A percentile compares a stretch with the other conserved stretches of the same genome.
These are phyloP conservation scores for Pyrenophora teres DNA, from an alignment of 2,329 filamentous ascomycete genomes.

Conservation along the genomic window DNA sequence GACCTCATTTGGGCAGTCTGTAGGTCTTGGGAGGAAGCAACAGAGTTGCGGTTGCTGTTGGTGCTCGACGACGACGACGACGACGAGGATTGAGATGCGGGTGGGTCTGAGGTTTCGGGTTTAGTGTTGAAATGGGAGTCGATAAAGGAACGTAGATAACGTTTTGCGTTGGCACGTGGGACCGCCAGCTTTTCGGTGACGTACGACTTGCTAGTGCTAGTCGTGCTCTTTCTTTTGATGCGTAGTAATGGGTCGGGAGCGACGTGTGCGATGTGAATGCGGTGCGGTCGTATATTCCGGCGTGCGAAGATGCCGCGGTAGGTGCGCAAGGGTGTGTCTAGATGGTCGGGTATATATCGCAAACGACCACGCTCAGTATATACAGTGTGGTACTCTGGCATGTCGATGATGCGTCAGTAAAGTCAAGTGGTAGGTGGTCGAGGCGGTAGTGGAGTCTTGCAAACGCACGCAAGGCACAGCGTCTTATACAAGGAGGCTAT, in stretches of 20 bases:
- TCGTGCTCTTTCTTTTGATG: slow-evolving; percentile 36
- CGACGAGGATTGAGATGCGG: slow-evolving; percentile 28
- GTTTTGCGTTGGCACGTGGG: slow-evolving; percentile 55
- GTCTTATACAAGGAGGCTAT: slow-evolving; percentile 28
- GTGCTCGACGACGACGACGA: slow-evolving; percentile 36
- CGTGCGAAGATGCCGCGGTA: slow-evolving; percentile 52
- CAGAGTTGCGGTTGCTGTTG: slow-evolving; percentile 28
- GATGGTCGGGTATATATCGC: slow-evolving; percentile 46
- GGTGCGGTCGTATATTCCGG: slow-evolving; percentile 59
- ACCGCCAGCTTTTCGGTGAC: slow-evolving; percentile 56
- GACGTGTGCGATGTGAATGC: slow-evolving; percentile 61
- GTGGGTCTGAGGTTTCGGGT: slow-evolving; percentile 26
- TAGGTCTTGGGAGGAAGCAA: slow-evolving; percentile 35
- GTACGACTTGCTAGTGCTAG: slow-evolving; percentile 42
- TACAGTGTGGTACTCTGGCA: slow-evolving; percentile 47
- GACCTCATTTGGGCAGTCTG: slow-evolving; percentile 47
- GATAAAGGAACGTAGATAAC: slow-evolving; percentile 55
- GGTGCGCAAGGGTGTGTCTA: slow-evolving; percentile 30
- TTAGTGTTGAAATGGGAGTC: slow-evolving; percentile 39
- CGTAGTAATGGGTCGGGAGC: slow-evolving; percentile 47
- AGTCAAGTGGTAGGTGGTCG: slow-evolving; percentile 22
- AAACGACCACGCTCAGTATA: slow-evolving; percentile 47
- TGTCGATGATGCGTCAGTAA: slow-evolving; percentile 40
- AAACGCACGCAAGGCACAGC: slow-evolving; percentile 21
- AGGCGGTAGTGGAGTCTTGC: slow-evolving; percentile 8